Conservation (phyloP, 2,329 filamentous ascomycete species). For the Ceratocystis eucalypticola region DNA sequence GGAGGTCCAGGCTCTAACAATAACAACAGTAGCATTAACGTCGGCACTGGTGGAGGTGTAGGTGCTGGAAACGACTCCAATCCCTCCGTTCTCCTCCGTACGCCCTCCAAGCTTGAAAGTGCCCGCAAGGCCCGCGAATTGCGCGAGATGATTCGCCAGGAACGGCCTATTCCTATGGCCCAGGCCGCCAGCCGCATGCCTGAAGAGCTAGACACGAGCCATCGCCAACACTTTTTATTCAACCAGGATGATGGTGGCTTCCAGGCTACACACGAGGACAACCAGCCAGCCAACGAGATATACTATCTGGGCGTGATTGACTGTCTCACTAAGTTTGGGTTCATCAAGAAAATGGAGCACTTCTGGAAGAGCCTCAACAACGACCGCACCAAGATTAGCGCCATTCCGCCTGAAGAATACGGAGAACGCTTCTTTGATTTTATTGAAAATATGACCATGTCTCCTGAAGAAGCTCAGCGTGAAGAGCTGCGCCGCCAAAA, state of each 20-base stretch:
- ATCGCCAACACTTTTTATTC: slow-evolving; percentile 63
- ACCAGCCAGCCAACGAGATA: slow-evolving; percentile 72
- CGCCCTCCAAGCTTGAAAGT: slow-evolving; percentile 85
- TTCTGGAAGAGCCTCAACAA: slow-evolving; percentile 89
- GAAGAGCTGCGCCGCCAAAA: slow-evolving; percentile 37
- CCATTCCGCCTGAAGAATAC: slow-evolving; percentile 78
- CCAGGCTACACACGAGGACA: slow-evolving; percentile 81
- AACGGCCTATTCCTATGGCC: slow-evolving; percentile 86
- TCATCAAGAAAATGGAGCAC: slow-evolving; percentile 88
- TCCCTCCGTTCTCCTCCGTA: slow-evolving; percentile 56
- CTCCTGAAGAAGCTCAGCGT: slow-evolving; percentile 54
- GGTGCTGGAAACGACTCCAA: neutral
- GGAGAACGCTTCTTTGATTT: slow-evolving; percentile 91
- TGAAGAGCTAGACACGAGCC: slow-evolving; percentile 66
- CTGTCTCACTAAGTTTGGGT: slow-evolving; percentile 93
- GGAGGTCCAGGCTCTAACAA: neutral
- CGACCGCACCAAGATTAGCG: slow-evolving; percentile 78
- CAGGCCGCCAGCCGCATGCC: slow-evolving; percentile 76
- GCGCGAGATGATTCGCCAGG: slow-evolving; percentile 79
- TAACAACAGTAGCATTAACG: slow-evolving; percentile 32
- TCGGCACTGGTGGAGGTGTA: slow-evolving; percentile 20
- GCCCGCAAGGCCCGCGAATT: slow-evolving; percentile 82
- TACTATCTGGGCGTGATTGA: slow-evolving; percentile 99
- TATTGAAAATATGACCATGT: slow-evolving; percentile 81
- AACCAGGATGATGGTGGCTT: slow-evolving; percentile 91